phyloP scores from a whole-genome alignment of 139 green algal species.

The Micractinium conductrix region DNA sequence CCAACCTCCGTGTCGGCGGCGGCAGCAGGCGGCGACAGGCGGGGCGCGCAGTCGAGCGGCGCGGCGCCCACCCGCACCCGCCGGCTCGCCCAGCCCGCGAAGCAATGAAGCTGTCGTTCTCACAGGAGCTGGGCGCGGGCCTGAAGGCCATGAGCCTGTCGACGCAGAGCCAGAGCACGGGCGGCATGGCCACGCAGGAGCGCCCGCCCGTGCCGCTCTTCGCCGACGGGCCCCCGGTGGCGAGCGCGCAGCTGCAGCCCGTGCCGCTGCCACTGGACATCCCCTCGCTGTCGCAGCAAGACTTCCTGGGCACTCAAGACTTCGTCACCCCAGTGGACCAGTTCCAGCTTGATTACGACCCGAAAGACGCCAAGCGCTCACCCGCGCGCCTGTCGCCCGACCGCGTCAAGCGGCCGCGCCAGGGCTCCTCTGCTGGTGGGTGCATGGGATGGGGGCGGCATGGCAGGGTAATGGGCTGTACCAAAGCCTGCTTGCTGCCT shows the following conservation, averaged over 20 bases:
- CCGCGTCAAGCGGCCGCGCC: slow-evolving; percentile 53
- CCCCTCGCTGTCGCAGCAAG: slow-evolving; percentile 27
- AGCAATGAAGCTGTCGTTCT: slow-evolving; percentile 8
- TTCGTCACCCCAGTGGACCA: slow-evolving; percentile 67
- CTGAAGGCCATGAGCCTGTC: slow-evolving; percentile 43
- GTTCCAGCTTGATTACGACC: slow-evolving; percentile 34
- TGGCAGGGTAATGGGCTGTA: not conserved
- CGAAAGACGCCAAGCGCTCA: slow-evolving; percentile 26
- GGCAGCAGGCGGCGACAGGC: no score
- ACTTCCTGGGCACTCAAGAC: slow-evolving; percentile 53
- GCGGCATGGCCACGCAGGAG: not conserved
- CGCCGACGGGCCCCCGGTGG: slow-evolving; percentile 3
- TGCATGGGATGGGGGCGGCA: not conserved
- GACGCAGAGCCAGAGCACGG: slow-evolving; percentile 2
- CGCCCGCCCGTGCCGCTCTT: slow-evolving; percentile 34
- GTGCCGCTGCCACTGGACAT: slow-evolving; percentile 19
- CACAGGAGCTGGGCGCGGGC: slow-evolving; percentile 15
- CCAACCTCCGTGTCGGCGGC: no score
- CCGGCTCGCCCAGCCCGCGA: no score
- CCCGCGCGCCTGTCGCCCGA: slow-evolving; percentile 51
- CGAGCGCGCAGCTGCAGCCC: not conserved
- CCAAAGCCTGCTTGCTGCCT: no score
- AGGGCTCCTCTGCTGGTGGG: not conserved
- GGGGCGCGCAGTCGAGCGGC: no score
- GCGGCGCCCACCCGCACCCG: no score